Conservation (phyloP, 2,329 filamentous ascomycete species). For the Acrodontium crateriforme region DNA sequence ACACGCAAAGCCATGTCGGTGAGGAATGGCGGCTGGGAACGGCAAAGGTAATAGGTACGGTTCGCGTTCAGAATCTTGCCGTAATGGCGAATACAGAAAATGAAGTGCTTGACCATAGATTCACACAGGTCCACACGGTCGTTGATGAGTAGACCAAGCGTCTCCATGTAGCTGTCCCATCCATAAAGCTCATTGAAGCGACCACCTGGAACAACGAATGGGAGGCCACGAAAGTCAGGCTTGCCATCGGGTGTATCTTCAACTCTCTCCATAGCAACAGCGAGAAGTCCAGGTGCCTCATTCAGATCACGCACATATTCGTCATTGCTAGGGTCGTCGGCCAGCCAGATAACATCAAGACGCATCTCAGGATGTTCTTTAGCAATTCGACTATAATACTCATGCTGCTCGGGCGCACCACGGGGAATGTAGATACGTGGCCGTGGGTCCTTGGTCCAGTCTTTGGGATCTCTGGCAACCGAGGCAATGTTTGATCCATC, state of each 20-base stretch:
- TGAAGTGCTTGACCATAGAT: conserved; percentile 90
- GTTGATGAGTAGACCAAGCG: conserved; percentile 73
- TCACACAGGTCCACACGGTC: conserved; percentile 79
- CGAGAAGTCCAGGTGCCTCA: conserved; percentile 72
- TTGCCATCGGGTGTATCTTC: conserved; percentile 53
- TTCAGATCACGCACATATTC: conserved; percentile 75
- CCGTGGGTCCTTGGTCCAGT: conserved; percentile 81
- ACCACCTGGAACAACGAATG: conserved; percentile 94
- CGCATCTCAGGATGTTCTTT: conserved; percentile 66
- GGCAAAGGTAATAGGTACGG: conserved; percentile 83
- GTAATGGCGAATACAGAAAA: conserved; percentile 96
- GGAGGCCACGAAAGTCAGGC: conserved; percentile 61
- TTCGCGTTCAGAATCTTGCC: conserved; percentile 97
- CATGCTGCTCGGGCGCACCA: conserved; percentile 73
- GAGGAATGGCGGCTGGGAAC: conserved; percentile 90
- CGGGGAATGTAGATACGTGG: conserved; percentile 83
- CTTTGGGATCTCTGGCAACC: conserved; percentile 81
- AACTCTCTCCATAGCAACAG: conserved; percentile 65
- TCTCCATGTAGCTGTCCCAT: conserved; percentile 99
- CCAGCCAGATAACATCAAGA: conserved; percentile 71
- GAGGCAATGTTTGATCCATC: conserved; percentile 78
- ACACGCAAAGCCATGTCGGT: conserved; percentile 94
- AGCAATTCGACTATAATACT: conserved; percentile 77
- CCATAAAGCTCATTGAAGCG: conserved; percentile 97
- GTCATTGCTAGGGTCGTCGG: conserved; percentile 51